These are phyloP conservation scores for Pseudopithomyces maydicus DNA, from an alignment of 2,329 filamentous ascomycete species.

Conservation along the genomic window DNA sequence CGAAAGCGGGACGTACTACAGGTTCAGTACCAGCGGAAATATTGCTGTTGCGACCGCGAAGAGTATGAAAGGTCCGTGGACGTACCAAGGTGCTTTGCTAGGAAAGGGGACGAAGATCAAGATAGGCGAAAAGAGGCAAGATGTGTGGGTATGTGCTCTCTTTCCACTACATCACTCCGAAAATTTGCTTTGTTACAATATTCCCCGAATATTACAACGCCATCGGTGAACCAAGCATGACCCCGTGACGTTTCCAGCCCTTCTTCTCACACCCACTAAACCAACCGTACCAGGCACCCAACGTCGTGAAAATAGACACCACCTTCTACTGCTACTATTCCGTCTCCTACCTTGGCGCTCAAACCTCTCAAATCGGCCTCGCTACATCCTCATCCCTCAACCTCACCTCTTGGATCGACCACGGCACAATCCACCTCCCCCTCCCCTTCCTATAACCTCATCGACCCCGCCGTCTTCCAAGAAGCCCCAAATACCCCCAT, in stretches of 20 bases:
- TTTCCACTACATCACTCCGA: background rate
- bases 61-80: slow-evolving; percentile 55
- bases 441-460: slow-evolving; percentile 49
- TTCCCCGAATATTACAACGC: too few relatives aligned
- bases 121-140: slow-evolving; percentile 44
- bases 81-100: slow-evolving; percentile 50
- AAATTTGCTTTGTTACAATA: too few relatives aligned
- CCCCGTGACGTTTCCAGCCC: too few relatives aligned
- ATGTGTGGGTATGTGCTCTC: slow-evolving; percentile 53
- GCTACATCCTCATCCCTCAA: slow-evolving; percentile 55
- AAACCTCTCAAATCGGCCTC: slow-evolving; percentile 65
- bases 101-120: slow-evolving; percentile 48
- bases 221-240: background rate
- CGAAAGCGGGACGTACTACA: slow-evolving; percentile 54
- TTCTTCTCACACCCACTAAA: slow-evolving; percentile 3
- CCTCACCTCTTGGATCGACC: slow-evolving; percentile 63
- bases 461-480: slow-evolving; percentile 56
- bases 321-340: slow-evolving; percentile 67
- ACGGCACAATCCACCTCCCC: slow-evolving; percentile 54
- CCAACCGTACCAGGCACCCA: slow-evolving; percentile 63
- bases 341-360: slow-evolving; percentile 63
- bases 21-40: slow-evolving; percentile 55
- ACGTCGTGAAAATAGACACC: slow-evolving; percentile 59
- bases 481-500: slow-evolving; percentile 34
- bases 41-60: slow-evolving; percentile 54